Conservation (phyloP, 345 rosid genomes). For the Trapa incisa region DNA sequence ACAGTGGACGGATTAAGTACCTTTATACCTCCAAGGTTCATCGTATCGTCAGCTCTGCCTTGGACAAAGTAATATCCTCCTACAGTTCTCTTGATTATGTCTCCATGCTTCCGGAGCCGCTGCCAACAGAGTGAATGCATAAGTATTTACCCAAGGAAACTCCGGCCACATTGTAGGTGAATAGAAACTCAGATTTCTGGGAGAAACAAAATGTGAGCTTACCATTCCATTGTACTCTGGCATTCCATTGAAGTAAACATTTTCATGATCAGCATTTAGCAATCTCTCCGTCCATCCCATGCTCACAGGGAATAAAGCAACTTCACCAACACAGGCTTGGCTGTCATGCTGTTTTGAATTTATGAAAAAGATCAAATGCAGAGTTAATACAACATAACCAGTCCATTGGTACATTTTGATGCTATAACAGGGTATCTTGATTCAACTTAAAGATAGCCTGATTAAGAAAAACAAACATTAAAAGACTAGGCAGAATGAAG, state of each 20-base stretch:
- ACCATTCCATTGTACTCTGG: conserved; percentile 62
- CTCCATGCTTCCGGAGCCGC: conserved; percentile 87
- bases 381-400: conserved; percentile 1
- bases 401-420: not conserved
- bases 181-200: not conserved
- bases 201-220: conserved; percentile 1
- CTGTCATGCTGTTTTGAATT: conserved; percentile 49
- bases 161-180: not conserved
- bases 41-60: conserved; percentile 94
- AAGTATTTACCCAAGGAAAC: not conserved
- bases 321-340: conserved; percentile 71
- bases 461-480: not conserved
- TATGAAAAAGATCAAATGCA: not conserved
- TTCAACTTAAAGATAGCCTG: not conserved
- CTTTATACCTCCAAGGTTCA: conserved; percentile 98
- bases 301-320: conserved; percentile 58
- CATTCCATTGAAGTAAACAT: conserved; percentile 80
- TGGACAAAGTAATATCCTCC: conserved; percentile 66
- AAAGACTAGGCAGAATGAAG: not conserved
- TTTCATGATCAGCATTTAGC: conserved; percentile 67
- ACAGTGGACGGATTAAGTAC: conserved; percentile 13
- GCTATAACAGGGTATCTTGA: not conserved
- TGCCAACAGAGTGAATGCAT: conserved; percentile 13
- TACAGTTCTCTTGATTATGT: conserved; percentile 50
- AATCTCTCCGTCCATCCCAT: conserved; percentile 68